Conservation (phyloP, 805 yeast genomes). For the Starmerella scarabaei region DNA sequence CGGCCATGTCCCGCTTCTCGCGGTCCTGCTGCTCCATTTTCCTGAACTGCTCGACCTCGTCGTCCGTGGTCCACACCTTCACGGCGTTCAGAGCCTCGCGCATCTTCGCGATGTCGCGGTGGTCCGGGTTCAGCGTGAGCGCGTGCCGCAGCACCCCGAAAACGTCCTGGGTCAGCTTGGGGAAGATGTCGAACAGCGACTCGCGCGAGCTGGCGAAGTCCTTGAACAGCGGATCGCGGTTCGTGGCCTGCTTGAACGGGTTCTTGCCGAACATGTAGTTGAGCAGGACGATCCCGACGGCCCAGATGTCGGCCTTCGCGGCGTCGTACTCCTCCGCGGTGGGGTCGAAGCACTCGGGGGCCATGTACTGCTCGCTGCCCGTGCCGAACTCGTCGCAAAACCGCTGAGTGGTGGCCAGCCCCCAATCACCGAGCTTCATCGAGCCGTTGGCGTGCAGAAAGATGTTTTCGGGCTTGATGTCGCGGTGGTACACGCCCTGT, state of each 20-base stretch:
- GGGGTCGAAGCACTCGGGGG: constrained; percentile 75
- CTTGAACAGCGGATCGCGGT: constrained; percentile 66
- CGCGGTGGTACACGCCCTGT: constrained; percentile 91
- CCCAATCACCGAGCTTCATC: constrained; percentile 72
- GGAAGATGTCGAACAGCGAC: constrained; percentile 80
- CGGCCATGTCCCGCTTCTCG: constrained; percentile 32
- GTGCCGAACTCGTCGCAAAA: constrained; percentile 64
- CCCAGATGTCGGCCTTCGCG: constrained; percentile 77
- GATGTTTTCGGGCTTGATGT: constrained; percentile 92
- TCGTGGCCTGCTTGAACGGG: constrained; percentile 72
- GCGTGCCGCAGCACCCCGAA: constrained; percentile 70
- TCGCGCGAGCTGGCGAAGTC: constrained; percentile 82
- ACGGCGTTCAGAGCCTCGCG: constrained; percentile 47
- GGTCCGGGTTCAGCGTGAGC: constrained; percentile 73
- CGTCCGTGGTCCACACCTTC: constrained; percentile 70
- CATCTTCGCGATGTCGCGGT: constrained; percentile 55
- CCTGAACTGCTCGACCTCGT: constrained; percentile 40
- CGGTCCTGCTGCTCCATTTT: neutral
- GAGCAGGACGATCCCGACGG: constrained; percentile 68
- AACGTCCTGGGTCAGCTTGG: constrained; percentile 74
- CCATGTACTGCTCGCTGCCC: constrained; percentile 88
- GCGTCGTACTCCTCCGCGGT: constrained; percentile 46
- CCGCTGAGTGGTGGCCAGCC: constrained; percentile 57
- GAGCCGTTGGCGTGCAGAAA: constrained; percentile 48
- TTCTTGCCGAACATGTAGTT: constrained; percentile 79